phyloP scores from a whole-genome alignment of 768 basidiomycete genomes.

The Calocera viscosa region DNA sequence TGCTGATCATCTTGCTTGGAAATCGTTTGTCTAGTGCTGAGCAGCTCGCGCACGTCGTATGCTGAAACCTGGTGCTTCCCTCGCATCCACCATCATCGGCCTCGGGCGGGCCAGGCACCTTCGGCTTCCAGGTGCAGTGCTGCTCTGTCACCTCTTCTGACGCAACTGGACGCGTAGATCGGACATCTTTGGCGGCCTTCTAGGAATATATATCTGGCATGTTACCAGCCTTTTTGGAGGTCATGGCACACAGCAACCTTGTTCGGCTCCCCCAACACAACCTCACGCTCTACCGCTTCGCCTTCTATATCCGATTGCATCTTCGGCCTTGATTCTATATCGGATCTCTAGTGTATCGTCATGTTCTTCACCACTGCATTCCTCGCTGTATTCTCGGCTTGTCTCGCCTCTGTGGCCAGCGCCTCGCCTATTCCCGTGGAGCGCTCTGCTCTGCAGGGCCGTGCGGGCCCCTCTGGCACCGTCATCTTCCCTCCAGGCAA shows the following conservation, averaged over 20 bases:
- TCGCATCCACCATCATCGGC: not conserved
- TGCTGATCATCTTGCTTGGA: no score
- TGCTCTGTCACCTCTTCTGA: not conserved
- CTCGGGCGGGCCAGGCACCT: not conserved
- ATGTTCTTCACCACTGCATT: not conserved
- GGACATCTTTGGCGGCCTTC: not conserved
- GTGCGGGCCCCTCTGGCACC: not conserved
- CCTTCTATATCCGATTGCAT: not conserved
- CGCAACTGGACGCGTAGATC: not conserved
- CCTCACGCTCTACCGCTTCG: not conserved
- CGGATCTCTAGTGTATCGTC: not conserved
- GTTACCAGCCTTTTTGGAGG: not conserved
- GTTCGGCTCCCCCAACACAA: not conserved
- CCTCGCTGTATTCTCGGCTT: not conserved
- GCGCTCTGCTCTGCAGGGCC: not conserved
- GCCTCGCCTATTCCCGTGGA: not conserved
- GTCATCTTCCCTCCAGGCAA: constrained; percentile 1
- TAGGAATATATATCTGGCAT: not conserved
- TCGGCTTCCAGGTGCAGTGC: not conserved
- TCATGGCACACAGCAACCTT: not conserved
- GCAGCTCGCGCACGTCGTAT: not conserved
- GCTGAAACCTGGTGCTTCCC: not conserved
- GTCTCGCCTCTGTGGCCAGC: not conserved
- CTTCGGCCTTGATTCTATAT: not conserved
- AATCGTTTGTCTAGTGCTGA: no score